These are phyloP conservation scores for Apiospora saccharicola DNA, from an alignment of 2,329 filamentous ascomycete genomes.

Conservation along the genomic window DNA sequence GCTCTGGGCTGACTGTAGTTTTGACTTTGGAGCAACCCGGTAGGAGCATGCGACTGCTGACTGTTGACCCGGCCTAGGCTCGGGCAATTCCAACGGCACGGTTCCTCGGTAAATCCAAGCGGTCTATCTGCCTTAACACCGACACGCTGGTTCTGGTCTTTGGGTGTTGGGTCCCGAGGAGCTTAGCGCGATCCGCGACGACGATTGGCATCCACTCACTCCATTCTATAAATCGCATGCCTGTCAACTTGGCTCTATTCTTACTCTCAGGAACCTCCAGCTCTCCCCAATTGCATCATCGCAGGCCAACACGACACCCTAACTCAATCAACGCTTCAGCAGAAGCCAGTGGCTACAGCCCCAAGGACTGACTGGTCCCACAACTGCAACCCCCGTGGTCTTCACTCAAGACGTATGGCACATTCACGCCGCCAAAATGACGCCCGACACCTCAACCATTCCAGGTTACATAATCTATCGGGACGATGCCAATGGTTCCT, in stretches of 20 bases:
- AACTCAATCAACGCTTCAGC: neutral
- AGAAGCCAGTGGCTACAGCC: neutral
- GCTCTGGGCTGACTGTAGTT: neutral
- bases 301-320: neutral
- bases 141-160: neutral
- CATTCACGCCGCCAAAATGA: slow-evolving; percentile 43
- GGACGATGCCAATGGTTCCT: slow-evolving; percentile 49
- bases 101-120: neutral
- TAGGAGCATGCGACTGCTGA: neutral
- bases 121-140: neutral
- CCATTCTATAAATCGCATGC: neutral
- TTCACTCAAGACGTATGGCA: slow-evolving; percentile 24
- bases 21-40: neutral
- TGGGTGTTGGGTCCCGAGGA: neutral
- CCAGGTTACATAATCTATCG: slow-evolving; percentile 55
- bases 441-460: slow-evolving; percentile 51
- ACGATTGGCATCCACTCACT: neutral
- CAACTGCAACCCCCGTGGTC: neutral
- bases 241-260: neutral
- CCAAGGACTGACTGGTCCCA: neutral
- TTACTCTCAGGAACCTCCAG: neutral
- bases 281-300: neutral
- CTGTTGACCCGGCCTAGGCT: neutral
- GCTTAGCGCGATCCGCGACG: neutral
- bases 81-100: neutral